Evolutionary conservation across 2,329 filamentous ascomycete species (phyloP).

Genomic region (Akanthomyces muscarius): DNA sequence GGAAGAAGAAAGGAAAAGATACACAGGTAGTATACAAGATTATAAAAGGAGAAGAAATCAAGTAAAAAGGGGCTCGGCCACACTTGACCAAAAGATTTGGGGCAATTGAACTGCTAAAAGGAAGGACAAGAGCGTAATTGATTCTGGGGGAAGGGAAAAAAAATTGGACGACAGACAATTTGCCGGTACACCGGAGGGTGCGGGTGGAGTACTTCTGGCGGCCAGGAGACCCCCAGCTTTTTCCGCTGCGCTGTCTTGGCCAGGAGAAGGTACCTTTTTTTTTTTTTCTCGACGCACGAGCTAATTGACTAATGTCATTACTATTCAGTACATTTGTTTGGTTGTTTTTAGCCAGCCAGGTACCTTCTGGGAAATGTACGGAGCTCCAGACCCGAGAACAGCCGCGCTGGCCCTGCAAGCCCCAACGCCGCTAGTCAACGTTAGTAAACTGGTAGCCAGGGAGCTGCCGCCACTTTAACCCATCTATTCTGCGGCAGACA

Average conservation of each 20-base stretch:
- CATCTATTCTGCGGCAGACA: no score
- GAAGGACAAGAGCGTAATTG: constrained; percentile 1
- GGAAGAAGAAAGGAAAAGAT: background rate
- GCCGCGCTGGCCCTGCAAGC: background rate
- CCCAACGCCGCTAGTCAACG: background rate
- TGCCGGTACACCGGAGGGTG: constrained; percentile 9
- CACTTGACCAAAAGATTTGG: constrained; percentile 2
- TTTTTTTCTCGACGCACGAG: background rate
- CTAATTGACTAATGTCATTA: background rate
- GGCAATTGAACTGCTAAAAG: constrained; percentile 15
- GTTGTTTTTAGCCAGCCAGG: background rate
- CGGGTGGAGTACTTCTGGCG: constrained; percentile 15
- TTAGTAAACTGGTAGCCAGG: background rate
- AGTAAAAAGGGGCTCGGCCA: constrained; percentile 1
- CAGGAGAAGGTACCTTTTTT: background rate
- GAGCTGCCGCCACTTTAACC: no score
- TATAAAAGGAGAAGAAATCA: background rate
- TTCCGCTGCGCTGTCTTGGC: background rate
- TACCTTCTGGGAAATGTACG: background rate
- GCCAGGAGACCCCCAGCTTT: constrained; percentile 13
- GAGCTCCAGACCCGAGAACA: constrained; percentile 10
- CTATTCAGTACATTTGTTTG: background rate
- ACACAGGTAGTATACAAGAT: constrained; percentile 8
- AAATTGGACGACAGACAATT: constrained; percentile 16
- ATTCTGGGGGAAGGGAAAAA: constrained; percentile 10